A percentile compares a stretch with the other conserved stretches of the same genome.
Conservation (phyloP, 805 yeast species). For the Ogataea angusta region DNA sequence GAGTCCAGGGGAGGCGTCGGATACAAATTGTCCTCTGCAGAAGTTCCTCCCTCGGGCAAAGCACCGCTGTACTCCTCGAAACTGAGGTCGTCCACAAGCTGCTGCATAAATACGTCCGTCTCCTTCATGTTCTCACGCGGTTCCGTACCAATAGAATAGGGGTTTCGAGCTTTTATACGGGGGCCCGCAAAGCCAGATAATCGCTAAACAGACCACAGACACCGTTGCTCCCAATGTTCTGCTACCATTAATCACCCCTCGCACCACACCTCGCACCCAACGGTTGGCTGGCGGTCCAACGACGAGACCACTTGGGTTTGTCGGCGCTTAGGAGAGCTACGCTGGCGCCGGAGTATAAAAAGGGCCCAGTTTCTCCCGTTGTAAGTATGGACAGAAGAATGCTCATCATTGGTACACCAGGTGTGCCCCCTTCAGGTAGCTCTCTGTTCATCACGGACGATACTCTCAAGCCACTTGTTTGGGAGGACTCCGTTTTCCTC, state of each 20-base stretch:
- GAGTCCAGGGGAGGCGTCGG: constrained; percentile 17
- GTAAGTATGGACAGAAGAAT: not conserved
- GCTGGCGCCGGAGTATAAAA: not conserved
- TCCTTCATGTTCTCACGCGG: constrained; percentile 4
- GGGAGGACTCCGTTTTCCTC: no score
- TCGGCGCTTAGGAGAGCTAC: not conserved
- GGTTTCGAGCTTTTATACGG: not conserved
- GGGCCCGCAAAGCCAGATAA: not conserved
- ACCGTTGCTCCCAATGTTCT: not conserved
- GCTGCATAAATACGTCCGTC: constrained; percentile 12
- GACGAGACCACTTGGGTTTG: not conserved
- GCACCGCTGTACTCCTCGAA: constrained; percentile 9
- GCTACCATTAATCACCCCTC: no score
- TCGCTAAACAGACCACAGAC: not conserved
- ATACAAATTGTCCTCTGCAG: constrained; percentile 6
- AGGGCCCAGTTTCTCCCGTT: not conserved
- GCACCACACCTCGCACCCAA: not conserved
- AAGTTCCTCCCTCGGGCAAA: not conserved
- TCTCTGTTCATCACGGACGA: no score
- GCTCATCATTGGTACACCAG: no score
- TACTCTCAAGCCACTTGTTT: no score
- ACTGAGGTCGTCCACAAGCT: constrained; percentile 12
- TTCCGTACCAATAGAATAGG: not conserved
- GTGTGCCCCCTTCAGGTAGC: no score
- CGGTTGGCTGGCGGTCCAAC: no score